phyloP scores from a whole-genome alignment of 106 monocot genomes.

The Gastrodia elata region DNA sequence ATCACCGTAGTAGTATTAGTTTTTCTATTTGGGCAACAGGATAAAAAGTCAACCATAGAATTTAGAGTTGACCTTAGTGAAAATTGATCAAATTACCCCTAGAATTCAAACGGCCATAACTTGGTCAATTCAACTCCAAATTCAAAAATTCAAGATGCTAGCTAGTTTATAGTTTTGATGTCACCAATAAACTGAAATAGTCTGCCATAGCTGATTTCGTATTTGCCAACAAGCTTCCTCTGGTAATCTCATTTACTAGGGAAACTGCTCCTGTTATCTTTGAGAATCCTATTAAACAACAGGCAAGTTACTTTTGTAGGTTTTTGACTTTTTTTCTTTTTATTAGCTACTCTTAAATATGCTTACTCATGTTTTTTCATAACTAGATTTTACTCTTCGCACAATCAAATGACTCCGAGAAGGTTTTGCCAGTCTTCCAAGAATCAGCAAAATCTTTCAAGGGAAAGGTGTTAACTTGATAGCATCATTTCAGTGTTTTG shows the following conservation, averaged over 20 bases:
- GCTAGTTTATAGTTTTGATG: too few species aligned
- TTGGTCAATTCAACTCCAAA: too few species aligned
- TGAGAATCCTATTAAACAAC: slow-evolving; percentile 80
- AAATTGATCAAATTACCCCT: too few species aligned
- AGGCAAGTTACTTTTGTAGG: slow-evolving; percentile 21
- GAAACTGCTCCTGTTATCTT: slow-evolving; percentile 68
- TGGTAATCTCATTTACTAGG: slow-evolving; percentile 63
- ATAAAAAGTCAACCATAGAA: too few species aligned
- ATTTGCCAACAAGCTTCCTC: slow-evolving; percentile 76
- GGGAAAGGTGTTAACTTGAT: slow-evolving; percentile 52
- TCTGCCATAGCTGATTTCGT: slow-evolving; percentile 77
- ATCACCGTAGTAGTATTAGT: too few species aligned
- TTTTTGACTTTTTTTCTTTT: background rate
- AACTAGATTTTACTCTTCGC: slow-evolving; percentile 82
- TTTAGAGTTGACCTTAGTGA: too few species aligned
- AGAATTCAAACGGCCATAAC: too few species aligned
- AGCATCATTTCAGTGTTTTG: background rate
- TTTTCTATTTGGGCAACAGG: too few species aligned
- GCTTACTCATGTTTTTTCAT: background rate
- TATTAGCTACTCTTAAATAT: background rate
- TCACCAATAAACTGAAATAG: too few species aligned
- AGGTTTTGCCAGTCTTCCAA: slow-evolving; percentile 51
- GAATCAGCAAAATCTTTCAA: slow-evolving; percentile 85
- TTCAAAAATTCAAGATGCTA: too few species aligned
- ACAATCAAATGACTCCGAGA: slow-evolving; percentile 53